A percentile compares a stretch with the other conserved stretches of the same genome.
phyloP scores from a whole-genome alignment of 1,284 basidiomycete species.

The Golubevia sp. region DNA sequence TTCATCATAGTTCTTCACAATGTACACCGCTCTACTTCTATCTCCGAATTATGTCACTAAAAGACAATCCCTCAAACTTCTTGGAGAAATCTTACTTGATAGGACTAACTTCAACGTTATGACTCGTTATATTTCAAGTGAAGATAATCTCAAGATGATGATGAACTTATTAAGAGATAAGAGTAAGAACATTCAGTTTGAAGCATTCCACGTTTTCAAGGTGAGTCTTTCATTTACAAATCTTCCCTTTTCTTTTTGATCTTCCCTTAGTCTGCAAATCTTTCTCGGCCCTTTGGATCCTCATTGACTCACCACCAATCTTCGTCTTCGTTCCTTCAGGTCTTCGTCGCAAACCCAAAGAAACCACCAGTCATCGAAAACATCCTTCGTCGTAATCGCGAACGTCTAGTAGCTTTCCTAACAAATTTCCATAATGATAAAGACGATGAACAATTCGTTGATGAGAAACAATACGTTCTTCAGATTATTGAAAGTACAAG shows the following conservation, averaged over 20 bases:
- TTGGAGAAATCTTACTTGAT: conserved; percentile 96
- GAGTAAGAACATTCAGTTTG: conserved; percentile 99
- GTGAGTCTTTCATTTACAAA: conserved; percentile 64
- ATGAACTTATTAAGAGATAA: conserved; percentile 98
- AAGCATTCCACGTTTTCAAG: conserved; percentile 99
- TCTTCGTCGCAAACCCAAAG: conserved; percentile 98
- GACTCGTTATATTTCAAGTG: conserved; percentile 88
- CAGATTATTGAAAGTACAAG: conserved; percentile 45
- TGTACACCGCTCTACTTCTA: conserved; percentile 87
- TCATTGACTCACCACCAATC: conserved; percentile 2
- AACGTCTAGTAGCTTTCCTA: conserved; percentile 86
- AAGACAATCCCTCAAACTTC: conserved; percentile 94
- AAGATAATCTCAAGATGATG: conserved; percentile 97
- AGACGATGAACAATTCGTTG: conserved; percentile 68
- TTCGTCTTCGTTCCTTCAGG: conserved; percentile 62
- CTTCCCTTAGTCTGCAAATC: too few relatives aligned
- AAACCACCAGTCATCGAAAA: conserved; percentile 92
- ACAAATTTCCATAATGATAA: conserved; percentile 97
- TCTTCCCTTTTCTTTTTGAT: not conserved
- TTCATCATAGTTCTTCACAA: conserved; percentile 79
- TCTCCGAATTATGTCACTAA: conserved; percentile 99
- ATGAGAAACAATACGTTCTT: conserved; percentile 59
- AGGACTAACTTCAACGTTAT: conserved; percentile 97
- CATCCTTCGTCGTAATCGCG: conserved; percentile 90
- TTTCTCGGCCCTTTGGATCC: conserved; percentile 2